A percentile compares a stretch with the other conserved stretches of the same genome.
Evolutionary conservation across 495 filamentous ascomycete species (phyloP).

Genomic region (Astrocystis sublimbata): DNA sequence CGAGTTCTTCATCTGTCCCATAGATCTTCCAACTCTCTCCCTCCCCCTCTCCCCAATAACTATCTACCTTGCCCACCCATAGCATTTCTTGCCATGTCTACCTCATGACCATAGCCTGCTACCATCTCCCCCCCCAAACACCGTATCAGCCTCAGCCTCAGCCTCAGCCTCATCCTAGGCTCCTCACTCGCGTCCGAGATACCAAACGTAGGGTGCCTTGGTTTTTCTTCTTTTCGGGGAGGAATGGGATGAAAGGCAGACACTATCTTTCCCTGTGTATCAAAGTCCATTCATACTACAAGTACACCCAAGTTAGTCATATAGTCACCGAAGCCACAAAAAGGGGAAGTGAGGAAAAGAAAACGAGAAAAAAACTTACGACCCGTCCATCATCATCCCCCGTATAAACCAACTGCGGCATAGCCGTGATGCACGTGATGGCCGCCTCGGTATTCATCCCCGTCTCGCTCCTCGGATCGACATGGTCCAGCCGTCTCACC

Average conservation of each 20-base stretch:
- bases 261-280: slow-evolving; percentile 63
- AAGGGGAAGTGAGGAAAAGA: neutral
- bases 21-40: too few species aligned
- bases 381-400: slow-evolving; percentile 90
- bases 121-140: too few species aligned
- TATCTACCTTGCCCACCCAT: too few species aligned
- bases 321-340: neutral
- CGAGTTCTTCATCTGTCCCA: too few species aligned
- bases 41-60: too few species aligned
- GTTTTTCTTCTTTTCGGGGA: slow-evolving; percentile 6
- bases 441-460: slow-evolving; percentile 76
- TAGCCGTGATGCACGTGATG: slow-evolving; percentile 84
- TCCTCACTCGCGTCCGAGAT: slow-evolving; percentile 17
- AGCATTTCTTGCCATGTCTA: too few species aligned
- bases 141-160: neutral
- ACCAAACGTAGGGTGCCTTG: too few species aligned
- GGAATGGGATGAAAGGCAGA: too few species aligned
- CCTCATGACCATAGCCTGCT: too few species aligned
- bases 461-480: slow-evolving; percentile 69
- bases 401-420: slow-evolving; percentile 83
- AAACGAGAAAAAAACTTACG: slow-evolving; percentile 37
- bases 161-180: slow-evolving; percentile 9
- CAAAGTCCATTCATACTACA: slow-evolving; percentile 87
- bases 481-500: slow-evolving; percentile 80
- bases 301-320: slow-evolving; percentile 24